Percentiles rank a stretch among this genome's conserved stretches.
These are phyloP conservation scores for Globisporangium irregulare DNA, from an alignment of 352 stramenopile species.

Conservation along the genomic window DNA sequence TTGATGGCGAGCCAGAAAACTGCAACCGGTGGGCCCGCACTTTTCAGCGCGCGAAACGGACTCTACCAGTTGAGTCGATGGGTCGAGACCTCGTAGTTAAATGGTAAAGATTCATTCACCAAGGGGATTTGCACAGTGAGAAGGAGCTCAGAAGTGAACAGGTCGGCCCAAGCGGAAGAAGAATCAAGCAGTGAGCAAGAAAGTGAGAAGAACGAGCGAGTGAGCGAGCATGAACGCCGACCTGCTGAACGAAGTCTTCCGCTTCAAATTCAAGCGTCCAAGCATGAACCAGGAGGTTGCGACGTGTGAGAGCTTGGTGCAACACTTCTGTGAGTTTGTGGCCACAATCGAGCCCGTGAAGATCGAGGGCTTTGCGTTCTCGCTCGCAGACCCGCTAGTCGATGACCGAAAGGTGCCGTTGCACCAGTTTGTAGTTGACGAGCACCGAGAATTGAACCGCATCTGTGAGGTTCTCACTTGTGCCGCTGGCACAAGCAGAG, in stretches of 20 bases:
- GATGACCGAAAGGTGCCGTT: constrained; percentile 18
- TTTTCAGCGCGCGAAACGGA: background rate
- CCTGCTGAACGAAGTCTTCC: constrained; percentile 33
- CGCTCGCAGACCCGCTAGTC: constrained; percentile 13
- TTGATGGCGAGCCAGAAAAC: background rate
- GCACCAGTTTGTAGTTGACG: constrained; percentile 22
- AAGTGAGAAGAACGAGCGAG: background rate
- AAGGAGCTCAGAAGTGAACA: background rate
- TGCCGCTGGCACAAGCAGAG: background rate
- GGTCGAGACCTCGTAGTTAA: background rate
- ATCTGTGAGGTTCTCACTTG: background rate
- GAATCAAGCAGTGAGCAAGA: background rate
- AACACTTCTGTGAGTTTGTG: constrained; percentile 22
- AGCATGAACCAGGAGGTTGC: constrained; percentile 25
- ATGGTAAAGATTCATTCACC: background rate
- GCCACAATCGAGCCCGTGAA: constrained; percentile 14
- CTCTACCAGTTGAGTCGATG: background rate
- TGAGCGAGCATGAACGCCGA: constrained; percentile 2
- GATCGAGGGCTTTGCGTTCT: constrained; percentile 13
- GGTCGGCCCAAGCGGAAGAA: background rate
- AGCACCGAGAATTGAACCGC: constrained; percentile 25
- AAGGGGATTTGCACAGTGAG: background rate
- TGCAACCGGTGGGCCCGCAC: background rate
- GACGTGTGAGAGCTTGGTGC: constrained; percentile 20
- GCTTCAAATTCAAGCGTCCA: constrained; percentile 36